phyloP scores from a whole-genome alignment of 2,329 filamentous ascomycete genomes.

The Teratosphaeriaceae sp. region DNA sequence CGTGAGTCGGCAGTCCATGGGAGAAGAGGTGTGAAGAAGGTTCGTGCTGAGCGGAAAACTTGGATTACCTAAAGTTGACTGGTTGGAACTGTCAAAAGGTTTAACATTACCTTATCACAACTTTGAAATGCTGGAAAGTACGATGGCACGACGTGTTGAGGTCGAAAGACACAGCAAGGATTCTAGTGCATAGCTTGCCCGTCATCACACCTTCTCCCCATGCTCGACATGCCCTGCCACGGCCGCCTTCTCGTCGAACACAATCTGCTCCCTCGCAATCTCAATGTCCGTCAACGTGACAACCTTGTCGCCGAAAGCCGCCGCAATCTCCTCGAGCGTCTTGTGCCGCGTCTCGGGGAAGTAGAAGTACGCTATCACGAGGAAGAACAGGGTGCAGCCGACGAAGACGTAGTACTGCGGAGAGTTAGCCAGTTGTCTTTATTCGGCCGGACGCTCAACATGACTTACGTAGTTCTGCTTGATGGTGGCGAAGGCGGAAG shows the following conservation, averaged over 20 bases:
- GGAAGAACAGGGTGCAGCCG: conserved; percentile 45
- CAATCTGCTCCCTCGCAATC: conserved; percentile 14
- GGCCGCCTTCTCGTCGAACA: conserved; percentile 17
- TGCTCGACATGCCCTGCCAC: conserved; percentile 2
- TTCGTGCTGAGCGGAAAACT: too few relatives aligned
- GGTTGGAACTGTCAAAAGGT: too few relatives aligned
- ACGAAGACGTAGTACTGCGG: conserved; percentile 53
- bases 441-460: too few relatives aligned
- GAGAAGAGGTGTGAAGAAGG: too few relatives aligned
- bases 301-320: conserved; percentile 28
- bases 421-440: too few relatives aligned
- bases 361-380: conserved; percentile 47
- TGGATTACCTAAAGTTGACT: too few relatives aligned
- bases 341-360: conserved; percentile 39
- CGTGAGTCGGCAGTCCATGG: background rate
- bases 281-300: conserved; percentile 23
- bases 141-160: too few relatives aligned
- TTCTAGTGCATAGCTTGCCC: too few relatives aligned
- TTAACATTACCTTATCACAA: too few relatives aligned
- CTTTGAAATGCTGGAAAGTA: too few relatives aligned
- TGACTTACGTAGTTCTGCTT: conserved; percentile 48
- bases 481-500: conserved; percentile 51
- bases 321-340: conserved; percentile 26
- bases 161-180: too few relatives aligned
- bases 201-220: background rate